Conservation (phyloP, 1,284 basidiomycete genomes). For the Naganishia albida region DNA sequence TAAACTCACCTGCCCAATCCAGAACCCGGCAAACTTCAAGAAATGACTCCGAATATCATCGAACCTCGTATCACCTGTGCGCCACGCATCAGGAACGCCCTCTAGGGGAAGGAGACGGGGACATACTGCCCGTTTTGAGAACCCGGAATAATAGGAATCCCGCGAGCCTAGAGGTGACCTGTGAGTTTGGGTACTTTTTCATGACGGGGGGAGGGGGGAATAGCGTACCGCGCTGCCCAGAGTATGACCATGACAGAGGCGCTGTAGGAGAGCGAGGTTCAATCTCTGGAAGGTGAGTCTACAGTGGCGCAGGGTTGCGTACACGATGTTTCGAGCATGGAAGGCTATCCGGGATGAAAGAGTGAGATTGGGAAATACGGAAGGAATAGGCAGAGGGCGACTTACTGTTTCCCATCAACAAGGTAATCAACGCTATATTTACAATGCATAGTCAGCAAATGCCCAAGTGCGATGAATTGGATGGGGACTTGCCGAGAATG, state of each 20-base stretch:
- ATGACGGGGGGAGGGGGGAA: conserved; percentile 35
- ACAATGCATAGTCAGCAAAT: neutral
- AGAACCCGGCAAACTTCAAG: conserved; percentile 64
- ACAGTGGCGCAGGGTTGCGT: neutral
- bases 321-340: conserved; percentile 62
- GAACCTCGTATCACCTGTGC: conserved; percentile 61
- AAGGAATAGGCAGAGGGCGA: conserved; percentile 58
- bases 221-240: conserved; percentile 60
- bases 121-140: conserved; percentile 62
- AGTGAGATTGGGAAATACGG: conserved; percentile 7
- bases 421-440: conserved; percentile 48
- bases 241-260: conserved; percentile 59
- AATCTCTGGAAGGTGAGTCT: neutral
- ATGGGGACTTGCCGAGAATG: conserved; percentile 57
- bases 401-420: conserved; percentile 47
- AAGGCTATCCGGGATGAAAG: conserved; percentile 56
- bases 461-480: neutral
- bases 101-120: neutral
- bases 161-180: conserved; percentile 36
- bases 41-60: conserved; percentile 68
- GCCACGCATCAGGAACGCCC: neutral
- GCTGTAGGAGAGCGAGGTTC: neutral
- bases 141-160: conserved; percentile 69
- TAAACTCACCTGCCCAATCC: conserved; percentile 57
- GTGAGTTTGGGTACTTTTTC: neutral